Evolutionary conservation across 345 rosid genomes (phyloP), one percentile per base, ranked within the genome.

Genomic region (Anacardium occidentale): DNA sequence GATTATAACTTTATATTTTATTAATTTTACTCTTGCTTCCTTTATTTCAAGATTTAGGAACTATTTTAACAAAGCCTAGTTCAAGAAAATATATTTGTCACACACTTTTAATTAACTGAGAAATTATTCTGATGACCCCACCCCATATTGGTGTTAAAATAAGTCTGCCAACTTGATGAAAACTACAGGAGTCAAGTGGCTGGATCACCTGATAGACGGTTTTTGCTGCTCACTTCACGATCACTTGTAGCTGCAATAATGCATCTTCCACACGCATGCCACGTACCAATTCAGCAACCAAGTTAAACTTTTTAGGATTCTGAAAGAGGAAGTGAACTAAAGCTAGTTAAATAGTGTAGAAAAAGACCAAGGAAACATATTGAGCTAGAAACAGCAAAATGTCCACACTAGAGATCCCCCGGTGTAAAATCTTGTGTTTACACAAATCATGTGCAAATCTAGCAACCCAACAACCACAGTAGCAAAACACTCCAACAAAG

Each of bases 201-300:
- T 55, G 24, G 71, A 74, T 80, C 77, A 92, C 98, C 91, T 88
- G 92, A 78, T 89, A 91, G 18, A 95, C 92, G 1, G 92, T 95
- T 68, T 87, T 87, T 17, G 99, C 71, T 65, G 99, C 98, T 71
- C 97, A 83, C 76, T 91, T 91, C 75, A 89, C 75, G 0, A 91
- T 89, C 76, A 95, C 91, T 80, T 95, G 98, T 77, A 95, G 84
- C 79, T 92, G 98, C 88, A 95, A 66, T 24, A 92, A 78, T 70
- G 98, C 99, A 86, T 92, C 99, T 80, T 95, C 98, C 62, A 92
- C 98, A 15, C 91, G 91, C 99, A 92, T 91, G 67, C 99, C 98
- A 65, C 96, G 93, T 70, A 92, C 91, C 74, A 92, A 79, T 69
- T 92, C 88, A 84, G 98, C 99, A 77, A 92, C 98, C 77, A 95